These are phyloP conservation scores for Corchorus olitorius DNA, from an alignment of 345 rosid genomes.

Conservation along the genomic window DNA sequence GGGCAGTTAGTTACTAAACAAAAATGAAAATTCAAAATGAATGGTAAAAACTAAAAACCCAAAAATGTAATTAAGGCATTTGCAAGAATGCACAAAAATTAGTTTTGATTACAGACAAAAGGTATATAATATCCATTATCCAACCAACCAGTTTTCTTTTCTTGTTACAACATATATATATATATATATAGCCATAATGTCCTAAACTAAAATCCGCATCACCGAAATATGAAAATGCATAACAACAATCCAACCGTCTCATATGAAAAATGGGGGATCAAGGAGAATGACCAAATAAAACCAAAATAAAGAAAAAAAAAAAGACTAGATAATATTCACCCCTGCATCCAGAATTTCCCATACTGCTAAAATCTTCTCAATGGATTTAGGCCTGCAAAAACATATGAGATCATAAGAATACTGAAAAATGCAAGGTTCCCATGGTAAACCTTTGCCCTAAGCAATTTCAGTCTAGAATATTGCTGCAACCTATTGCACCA, in stretches of 20 bases:
- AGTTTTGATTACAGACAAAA: slow-evolving; percentile 26
- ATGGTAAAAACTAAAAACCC: too few relatives aligned
- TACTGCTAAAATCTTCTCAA: slow-evolving; percentile 27
- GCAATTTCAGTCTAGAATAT: not conserved
- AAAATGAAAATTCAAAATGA: too few relatives aligned
- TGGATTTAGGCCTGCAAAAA: slow-evolving; percentile 43
- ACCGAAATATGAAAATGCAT: slow-evolving; percentile 4
- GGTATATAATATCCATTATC: slow-evolving; percentile 14
- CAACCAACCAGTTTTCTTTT: slow-evolving; percentile 19
- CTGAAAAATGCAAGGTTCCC: not conserved
- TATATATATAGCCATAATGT: slow-evolving; percentile 20
- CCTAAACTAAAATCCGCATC: slow-evolving; percentile 22
- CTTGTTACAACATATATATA: slow-evolving; percentile 24
- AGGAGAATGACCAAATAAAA: not conserved
- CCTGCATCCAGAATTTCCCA: slow-evolving; percentile 59
- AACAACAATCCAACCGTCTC: slow-evolving; percentile 29
- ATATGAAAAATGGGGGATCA: not conserved
- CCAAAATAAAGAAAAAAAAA: not conserved
- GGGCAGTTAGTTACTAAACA: too few relatives aligned
- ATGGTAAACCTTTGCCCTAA: too few relatives aligned
- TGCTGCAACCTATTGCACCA: not conserved
- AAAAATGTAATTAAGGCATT: not conserved
- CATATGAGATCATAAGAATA: not conserved
- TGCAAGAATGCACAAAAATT: slow-evolving; percentile 7
- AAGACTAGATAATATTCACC: slow-evolving; percentile 55